phyloP scores from a whole-genome alignment of 2,329 filamentous ascomycete species.

The Chaetomiaceae sp. region DNA sequence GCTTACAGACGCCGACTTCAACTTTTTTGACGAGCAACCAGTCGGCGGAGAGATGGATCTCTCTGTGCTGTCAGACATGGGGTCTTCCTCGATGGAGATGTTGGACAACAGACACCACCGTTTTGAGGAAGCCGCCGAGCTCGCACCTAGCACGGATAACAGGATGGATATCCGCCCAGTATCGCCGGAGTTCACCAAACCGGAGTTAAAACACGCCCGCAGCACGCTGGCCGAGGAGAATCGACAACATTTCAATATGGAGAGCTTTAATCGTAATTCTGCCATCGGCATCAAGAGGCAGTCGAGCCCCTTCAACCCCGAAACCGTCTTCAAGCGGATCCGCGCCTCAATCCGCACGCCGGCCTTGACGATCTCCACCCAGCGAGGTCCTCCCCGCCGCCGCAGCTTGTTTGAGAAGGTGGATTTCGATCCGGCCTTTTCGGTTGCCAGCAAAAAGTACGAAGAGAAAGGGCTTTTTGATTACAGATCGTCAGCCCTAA shows the following conservation, averaged over 20 bases:
- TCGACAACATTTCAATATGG: slow-evolving; percentile 28
- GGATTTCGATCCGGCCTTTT: slow-evolving; percentile 48
- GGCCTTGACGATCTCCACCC: slow-evolving; percentile 22
- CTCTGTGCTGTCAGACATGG: slow-evolving; percentile 30
- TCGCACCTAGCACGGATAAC: background rate
- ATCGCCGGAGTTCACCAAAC: slow-evolving; percentile 50
- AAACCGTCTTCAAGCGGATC: slow-evolving; percentile 56
- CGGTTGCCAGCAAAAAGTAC: slow-evolving; percentile 55
- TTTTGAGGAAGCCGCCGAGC: slow-evolving; percentile 3
- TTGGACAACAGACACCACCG: slow-evolving; percentile 16
- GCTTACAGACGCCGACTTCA: slow-evolving; percentile 79
- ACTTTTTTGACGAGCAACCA: slow-evolving; percentile 68
- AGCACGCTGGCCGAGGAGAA: slow-evolving; percentile 46
- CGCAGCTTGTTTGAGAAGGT: slow-evolving; percentile 51
- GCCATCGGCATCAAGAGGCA: slow-evolving; percentile 41
- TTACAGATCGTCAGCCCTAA: slow-evolving; percentile 34
- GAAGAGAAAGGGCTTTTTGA: slow-evolving; percentile 52
- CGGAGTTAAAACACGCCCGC: slow-evolving; percentile 54
- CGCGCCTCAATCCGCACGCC: slow-evolving; percentile 40
- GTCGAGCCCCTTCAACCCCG: slow-evolving; percentile 53
- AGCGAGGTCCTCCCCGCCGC: slow-evolving; percentile 31
- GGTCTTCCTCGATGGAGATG: slow-evolving; percentile 19
- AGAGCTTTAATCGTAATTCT: slow-evolving; percentile 28
- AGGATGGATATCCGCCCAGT: slow-evolving; percentile 11
- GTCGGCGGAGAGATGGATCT: slow-evolving; percentile 37